Evolutionary conservation across 805 yeast species (phyloP).

Genomic region (Torulaspora franciscae): DNA sequence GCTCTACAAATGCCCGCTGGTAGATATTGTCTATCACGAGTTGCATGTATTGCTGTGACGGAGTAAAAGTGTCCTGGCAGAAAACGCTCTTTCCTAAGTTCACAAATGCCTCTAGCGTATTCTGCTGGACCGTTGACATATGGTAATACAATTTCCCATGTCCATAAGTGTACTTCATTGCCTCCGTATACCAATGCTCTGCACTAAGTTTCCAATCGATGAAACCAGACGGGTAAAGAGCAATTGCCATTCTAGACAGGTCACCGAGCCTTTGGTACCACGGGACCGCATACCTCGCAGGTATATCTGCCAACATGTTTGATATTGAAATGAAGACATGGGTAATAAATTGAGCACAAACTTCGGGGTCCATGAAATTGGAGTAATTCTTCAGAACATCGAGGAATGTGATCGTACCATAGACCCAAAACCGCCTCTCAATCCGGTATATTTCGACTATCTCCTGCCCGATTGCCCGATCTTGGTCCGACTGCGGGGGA

Average conservation of each 20-base stretch:
- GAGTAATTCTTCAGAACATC: conserved; percentile 74
- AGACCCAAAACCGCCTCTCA: conserved; percentile 78
- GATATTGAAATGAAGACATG: conserved; percentile 57
- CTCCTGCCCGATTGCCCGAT: conserved; percentile 51
- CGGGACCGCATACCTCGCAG: conserved; percentile 34
- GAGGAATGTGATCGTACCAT: conserved; percentile 74
- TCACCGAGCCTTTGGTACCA: conserved; percentile 89
- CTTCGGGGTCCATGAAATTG: conserved; percentile 71
- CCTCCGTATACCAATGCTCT: conserved; percentile 74
- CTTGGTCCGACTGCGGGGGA: conserved; percentile 55
- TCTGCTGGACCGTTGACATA: conserved; percentile 78
- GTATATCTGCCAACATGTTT: conserved; percentile 39
- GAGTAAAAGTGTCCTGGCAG: conserved; percentile 79
- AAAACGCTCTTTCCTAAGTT: conserved; percentile 74
- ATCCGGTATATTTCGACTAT: conserved; percentile 73
- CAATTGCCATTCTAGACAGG: conserved; percentile 81
- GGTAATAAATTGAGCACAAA: conserved; percentile 67
- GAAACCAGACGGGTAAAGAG: conserved; percentile 69
- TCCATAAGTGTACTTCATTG: conserved; percentile 70
- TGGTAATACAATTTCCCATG: conserved; percentile 85
- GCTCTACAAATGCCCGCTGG: conserved; percentile 46
- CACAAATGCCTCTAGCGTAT: conserved; percentile 65
- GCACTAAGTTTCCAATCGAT: conserved; percentile 84
- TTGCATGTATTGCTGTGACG: conserved; percentile 71
- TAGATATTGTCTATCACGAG: conserved; percentile 74